A percentile compares a stretch with the other conserved stretches of the same genome.
Conservation (phyloP, 371 early-diverging fungal species). For the Blastocladiella emersonii region DNA sequence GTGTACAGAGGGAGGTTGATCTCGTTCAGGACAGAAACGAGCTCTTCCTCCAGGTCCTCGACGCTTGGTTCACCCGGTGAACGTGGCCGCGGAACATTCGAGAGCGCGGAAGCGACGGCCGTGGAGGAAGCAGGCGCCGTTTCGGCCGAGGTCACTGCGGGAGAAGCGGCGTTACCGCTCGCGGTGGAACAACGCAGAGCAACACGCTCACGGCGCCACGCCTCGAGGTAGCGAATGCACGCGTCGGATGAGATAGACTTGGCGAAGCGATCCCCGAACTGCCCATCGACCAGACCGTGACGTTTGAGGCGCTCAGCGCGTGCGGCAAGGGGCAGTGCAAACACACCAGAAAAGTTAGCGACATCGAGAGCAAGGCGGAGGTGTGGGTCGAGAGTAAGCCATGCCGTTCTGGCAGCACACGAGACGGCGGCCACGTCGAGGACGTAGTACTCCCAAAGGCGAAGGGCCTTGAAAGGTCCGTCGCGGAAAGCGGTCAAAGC, state of each 20-base stretch:
- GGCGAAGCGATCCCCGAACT: not conserved
- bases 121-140: no score
- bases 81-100: no score
- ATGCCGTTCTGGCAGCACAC: no score
- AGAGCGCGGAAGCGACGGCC: no score
- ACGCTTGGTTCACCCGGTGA: no score
- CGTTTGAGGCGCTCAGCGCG: not conserved
- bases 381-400: no score
- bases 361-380: no score
- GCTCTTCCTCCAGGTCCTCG: conserved; percentile 6
- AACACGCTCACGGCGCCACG: not conserved
- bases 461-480: conserved; percentile 45
- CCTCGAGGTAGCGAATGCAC: not conserved
- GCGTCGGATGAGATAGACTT: not conserved
- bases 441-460: conserved; percentile 80
- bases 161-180: no score
- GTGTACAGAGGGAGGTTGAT: conserved; percentile 70
- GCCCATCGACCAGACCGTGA: not conserved
- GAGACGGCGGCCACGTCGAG: conserved; percentile 34
- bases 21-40: conserved; percentile 48
- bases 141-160: no score
- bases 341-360: no score
- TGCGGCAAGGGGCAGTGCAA: not conserved
- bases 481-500: conserved; percentile 44
- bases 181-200: no score